phyloP scores from a whole-genome alignment of 805 yeast genomes.

The Wickerhamiella vanderwaltii region DNA sequence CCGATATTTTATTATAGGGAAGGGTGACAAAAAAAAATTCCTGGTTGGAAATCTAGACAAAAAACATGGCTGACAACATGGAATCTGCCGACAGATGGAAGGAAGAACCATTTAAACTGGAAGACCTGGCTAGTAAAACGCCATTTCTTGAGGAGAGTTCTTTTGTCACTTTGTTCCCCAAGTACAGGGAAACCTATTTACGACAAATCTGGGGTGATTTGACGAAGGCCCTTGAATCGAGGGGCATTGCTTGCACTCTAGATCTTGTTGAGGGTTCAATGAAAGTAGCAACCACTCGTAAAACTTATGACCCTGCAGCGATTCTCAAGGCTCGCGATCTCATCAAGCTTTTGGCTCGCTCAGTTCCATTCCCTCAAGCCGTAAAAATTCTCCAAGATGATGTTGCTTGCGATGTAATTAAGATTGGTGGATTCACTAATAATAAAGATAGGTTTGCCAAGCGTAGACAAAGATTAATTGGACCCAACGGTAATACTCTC shows the following conservation, averaged over 20 bases:
- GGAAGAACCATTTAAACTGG: constrained; percentile 73
- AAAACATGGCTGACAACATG: constrained; percentile 2
- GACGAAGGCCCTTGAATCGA: constrained; percentile 57
- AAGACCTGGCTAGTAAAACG: constrained; percentile 73
- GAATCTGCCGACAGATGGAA: constrained; percentile 5
- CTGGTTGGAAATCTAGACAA: no score
- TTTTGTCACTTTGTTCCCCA: constrained; percentile 90
- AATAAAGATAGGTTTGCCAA: constrained; percentile 91
- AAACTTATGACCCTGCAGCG: constrained; percentile 89
- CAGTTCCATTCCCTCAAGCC: constrained; percentile 96
- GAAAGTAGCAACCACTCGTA: constrained; percentile 92
- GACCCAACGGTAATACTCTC: constrained; percentile 93
- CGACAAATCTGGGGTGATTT: constrained; percentile 91
- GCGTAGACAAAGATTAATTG: constrained; percentile 90
- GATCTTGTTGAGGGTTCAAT: constrained; percentile 93
- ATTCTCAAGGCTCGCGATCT: constrained; percentile 90
- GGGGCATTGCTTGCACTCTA: constrained; percentile 69
- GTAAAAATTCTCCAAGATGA: constrained; percentile 84
- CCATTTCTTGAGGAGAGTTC: constrained; percentile 94
- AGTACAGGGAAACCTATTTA: constrained; percentile 84
- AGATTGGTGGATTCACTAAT: constrained; percentile 78
- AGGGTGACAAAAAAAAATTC: no score
- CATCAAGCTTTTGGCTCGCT: constrained; percentile 83
- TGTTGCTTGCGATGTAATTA: constrained; percentile 88
- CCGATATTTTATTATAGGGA: no score